Base-by-base conservation (phyloP, 768 basidiomycete genomes). In the Solioccasus polychromus region DNA sequence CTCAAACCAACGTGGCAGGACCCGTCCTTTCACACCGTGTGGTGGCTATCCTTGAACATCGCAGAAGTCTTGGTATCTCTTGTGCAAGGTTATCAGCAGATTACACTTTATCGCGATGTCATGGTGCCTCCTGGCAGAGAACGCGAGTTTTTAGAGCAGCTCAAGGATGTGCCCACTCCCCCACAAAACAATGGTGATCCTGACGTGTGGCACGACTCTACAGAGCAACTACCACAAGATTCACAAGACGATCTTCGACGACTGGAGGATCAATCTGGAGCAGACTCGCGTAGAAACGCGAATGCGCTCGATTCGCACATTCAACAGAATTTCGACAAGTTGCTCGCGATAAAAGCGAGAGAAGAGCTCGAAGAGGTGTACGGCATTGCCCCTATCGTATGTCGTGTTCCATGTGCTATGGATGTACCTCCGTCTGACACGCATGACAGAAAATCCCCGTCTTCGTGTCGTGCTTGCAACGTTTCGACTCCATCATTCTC, bases 341-440 rank as follows among this genome's bases (percentile, higher is more conserved):
- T 92, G 19, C 61, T 88, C 31, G 69, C 73, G 2, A 62, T 88
- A 42, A 83, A 82, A 55, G 74, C 71, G 17, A 70, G 88, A 32
- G 83, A 87, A 58, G 90, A 92, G 47, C 64, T 92, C 30, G 89
- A 91, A 59, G 79, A 81, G 39, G 73, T 89, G 5, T 91, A 88
- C 56, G 89, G 89, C 2, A 64, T 86, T n/a, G 85, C 90, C 3
- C 72, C 85, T 30, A 80, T 92, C 36, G 87, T 89, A 63, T 52
- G 84, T 80, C 10, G 34, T 2, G n/a, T 18, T 41, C 18, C 22
- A 11, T 37, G 35, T 19, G 7, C 17, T 29, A 3, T n/a, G 35
- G n/a, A 26, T 2, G 11, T 6, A 17, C 40, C n/a, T n/a, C n/a
- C n/a, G 15, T 44, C 38, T 54, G 50, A 46, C 53, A 28, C 15